Percentiles rank a stretch among this genome's conserved stretches.
Evolutionary conservation across 2,329 filamentous ascomycete genomes (phyloP).

Genomic region (Scolecobasidium constrictum): DNA sequence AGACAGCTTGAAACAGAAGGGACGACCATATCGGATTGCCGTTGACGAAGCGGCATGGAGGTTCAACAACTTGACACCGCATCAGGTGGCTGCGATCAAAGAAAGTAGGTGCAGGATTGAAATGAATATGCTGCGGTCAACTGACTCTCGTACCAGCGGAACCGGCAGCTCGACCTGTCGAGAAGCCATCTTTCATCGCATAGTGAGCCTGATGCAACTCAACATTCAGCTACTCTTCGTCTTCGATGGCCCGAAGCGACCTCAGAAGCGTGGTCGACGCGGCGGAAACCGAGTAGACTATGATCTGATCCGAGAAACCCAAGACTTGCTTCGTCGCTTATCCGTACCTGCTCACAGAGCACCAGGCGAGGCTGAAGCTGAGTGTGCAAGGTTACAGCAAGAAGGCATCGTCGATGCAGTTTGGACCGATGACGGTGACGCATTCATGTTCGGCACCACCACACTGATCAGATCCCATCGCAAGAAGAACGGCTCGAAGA

Average conservation of each 20-base stretch:
- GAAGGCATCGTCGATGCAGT: constrained; percentile 37
- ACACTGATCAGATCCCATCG: constrained; percentile 25
- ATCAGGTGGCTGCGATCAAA: constrained; percentile 24
- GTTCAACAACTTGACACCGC: constrained; percentile 29
- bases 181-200: constrained; percentile 25
- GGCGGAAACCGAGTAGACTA: constrained; percentile 22
- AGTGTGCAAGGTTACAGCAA: constrained; percentile 35
- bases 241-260: constrained; percentile 40
- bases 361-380: constrained; percentile 37
- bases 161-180: too few species aligned
- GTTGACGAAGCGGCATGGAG: constrained; percentile 34
- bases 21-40: constrained; percentile 28
- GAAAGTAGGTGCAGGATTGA: constrained; percentile 16
- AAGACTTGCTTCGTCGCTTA: constrained; percentile 27
- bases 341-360: constrained; percentile 33
- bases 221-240: constrained; percentile 44
- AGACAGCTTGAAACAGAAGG: constrained; percentile 22
- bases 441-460: constrained; percentile 36
- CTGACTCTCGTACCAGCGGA: too few species aligned
- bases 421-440: constrained; percentile 37
- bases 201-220: constrained; percentile 35
- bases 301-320: constrained; percentile 21
- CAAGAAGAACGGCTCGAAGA: constrained; percentile 22
- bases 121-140: not conserved
- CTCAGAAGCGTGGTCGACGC: constrained; percentile 23